Evolutionary conservation across 139 green algal genomes (phyloP), one percentile per base, ranked within the genome.

Genomic region (Deuterostichococcus epilithicus): DNA sequence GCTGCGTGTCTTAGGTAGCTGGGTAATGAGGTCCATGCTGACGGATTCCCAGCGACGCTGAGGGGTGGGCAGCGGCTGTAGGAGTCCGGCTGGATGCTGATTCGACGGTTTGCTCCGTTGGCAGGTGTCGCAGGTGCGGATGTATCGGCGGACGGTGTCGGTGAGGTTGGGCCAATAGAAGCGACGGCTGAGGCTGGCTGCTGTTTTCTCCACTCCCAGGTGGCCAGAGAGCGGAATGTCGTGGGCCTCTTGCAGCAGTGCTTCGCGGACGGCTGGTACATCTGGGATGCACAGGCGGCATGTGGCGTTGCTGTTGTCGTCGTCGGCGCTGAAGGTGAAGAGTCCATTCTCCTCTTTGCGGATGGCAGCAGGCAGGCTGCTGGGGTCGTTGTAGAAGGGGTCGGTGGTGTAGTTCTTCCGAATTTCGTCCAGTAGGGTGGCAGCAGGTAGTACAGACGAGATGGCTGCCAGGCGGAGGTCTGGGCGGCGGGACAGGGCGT

Each of bases 1-100:
- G 63, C 20, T 0, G 3, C 13, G 37, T 8, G 80, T 85, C 5
- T 33, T 38, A 32, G 83, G 80, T 30, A 88, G 39, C 23, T 73
- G 34, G 5, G 76, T 76, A 39, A 88, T 85, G 13, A 81, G 52
- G 35, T 85, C 83, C 65, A 85, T 75, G 28, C 69, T 80, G 13
- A 88, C 73, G 32, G 74, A 78, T 1, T 69, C 4, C 45, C 76
- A 77, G 10, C 76, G 36, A 74, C 67, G 6, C 66, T 36, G 26
- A 78, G 82, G 75, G 38, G 83, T 30, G 74, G 76, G 72, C 73
- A 87, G 5, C 67, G 44, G 63, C 45, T 80, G 3, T 59, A 37
- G 47, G 39, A 81, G 26, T 65, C 80, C 72, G 81, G 52, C 36
- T 68, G 80, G 28, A 67, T 39, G 58, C 26, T 70, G 28, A 35